These are phyloP conservation scores for Chaetomium fimeti DNA, from an alignment of 495 filamentous ascomycete genomes.

Conservation along the genomic window DNA sequence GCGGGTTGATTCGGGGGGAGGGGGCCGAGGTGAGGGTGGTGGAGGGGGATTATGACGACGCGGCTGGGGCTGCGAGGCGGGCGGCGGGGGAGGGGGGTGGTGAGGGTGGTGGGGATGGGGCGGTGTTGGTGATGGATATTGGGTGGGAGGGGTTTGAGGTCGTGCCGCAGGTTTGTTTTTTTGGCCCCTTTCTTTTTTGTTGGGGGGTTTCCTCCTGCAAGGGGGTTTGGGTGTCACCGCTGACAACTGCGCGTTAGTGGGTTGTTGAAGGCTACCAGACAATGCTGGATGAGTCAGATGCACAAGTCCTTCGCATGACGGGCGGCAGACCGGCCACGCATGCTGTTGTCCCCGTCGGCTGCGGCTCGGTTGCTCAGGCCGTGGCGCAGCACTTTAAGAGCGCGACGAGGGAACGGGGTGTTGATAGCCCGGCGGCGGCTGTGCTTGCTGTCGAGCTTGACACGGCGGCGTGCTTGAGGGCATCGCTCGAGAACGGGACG, in stretches of 20 bases:
- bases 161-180: slow-evolving; percentile 49
- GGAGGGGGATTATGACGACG: slow-evolving; percentile 59
- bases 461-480: slow-evolving; percentile 58
- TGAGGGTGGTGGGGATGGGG: no score
- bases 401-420: slow-evolving; percentile 21
- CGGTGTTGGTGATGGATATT: slow-evolving; percentile 50
- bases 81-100: slow-evolving; percentile 33
- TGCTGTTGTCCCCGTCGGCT: slow-evolving; percentile 60
- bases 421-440: not conserved
- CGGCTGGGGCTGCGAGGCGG: slow-evolving; percentile 48
- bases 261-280: slow-evolving; percentile 74
- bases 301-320: slow-evolving; percentile 41
- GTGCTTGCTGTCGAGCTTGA: slow-evolving; percentile 64
- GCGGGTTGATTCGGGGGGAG: slow-evolving; percentile 55
- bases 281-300: slow-evolving; percentile 62
- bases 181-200: not conserved
- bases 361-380: slow-evolving; percentile 63
- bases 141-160: slow-evolving; percentile 61
- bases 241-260: slow-evolving; percentile 44
- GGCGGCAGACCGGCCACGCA: slow-evolving; percentile 37
- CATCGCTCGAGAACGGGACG: slow-evolving; percentile 48
- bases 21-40: slow-evolving; percentile 55
- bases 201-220: not conserved
- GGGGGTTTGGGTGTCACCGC: not conserved
- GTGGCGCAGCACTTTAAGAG: slow-evolving; percentile 59